phyloP scores from a whole-genome alignment of 2,329 filamentous ascomycete genomes.

The Phaeosphaeriaceae sp. region DNA sequence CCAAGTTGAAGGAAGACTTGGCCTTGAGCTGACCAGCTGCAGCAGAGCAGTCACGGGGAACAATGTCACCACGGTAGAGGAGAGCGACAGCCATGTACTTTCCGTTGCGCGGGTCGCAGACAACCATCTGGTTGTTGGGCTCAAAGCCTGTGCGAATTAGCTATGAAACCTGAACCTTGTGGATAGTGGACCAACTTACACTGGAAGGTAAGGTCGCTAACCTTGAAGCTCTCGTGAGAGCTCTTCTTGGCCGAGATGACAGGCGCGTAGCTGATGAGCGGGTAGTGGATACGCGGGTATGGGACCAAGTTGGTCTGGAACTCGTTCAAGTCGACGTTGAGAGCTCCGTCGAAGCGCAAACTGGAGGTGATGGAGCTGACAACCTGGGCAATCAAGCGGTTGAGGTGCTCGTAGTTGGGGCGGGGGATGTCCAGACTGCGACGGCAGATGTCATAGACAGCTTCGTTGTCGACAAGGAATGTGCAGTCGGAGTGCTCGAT shows the following conservation, averaged over 20 bases:
- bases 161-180: not conserved
- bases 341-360: conserved; percentile 73
- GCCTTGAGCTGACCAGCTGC: conserved; percentile 73
- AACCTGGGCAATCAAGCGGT: conserved; percentile 75
- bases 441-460: conserved; percentile 77
- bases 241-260: conserved; percentile 77
- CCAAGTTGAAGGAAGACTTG: conserved; percentile 75
- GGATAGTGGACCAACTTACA: conserved; percentile 53
- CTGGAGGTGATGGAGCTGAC: conserved; percentile 78
- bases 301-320: conserved; percentile 80
- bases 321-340: conserved; percentile 78
- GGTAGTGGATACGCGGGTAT: conserved; percentile 77
- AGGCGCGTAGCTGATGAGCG: conserved; percentile 74
- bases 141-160: conserved; percentile 65
- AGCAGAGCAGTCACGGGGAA: conserved; percentile 72
- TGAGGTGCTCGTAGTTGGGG: conserved; percentile 74
- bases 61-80: conserved; percentile 74
- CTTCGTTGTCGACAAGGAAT: conserved; percentile 79
- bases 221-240: conserved; percentile 87
- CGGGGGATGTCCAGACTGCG: conserved; percentile 74
- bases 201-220: conserved; percentile 77
- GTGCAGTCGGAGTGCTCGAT: conserved; percentile 81
- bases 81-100: conserved; percentile 80
- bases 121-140: conserved; percentile 81
- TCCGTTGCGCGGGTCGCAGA: conserved; percentile 75